phyloP scores from a whole-genome alignment of 2,329 filamentous ascomycete genomes.

The Zymoseptoria crescenta region DNA sequence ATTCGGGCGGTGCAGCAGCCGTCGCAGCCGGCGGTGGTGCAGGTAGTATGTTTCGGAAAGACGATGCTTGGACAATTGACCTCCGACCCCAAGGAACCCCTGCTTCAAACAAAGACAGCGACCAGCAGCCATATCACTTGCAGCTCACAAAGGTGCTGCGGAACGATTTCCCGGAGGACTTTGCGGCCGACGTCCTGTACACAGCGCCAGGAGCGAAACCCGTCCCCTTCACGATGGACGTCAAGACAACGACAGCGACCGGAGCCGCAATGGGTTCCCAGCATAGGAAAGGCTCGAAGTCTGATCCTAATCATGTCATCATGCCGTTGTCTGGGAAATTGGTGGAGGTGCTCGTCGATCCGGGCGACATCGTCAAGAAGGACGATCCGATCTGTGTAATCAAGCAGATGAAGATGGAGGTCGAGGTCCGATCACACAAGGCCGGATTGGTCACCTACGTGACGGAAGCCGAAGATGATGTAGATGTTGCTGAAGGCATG shows the following conservation, averaged over 20 bases:
- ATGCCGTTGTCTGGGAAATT: slow-evolving; percentile 53
- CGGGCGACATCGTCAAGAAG: slow-evolving; percentile 42
- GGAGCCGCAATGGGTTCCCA: slow-evolving; percentile 27
- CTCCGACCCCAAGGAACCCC: slow-evolving; percentile 8
- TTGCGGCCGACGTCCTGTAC: slow-evolving; percentile 47
- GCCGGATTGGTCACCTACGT: slow-evolving; percentile 46
- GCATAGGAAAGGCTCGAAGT: slow-evolving; percentile 44
- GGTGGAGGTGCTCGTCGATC: slow-evolving; percentile 51
- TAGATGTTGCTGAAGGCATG: slow-evolving; percentile 50
- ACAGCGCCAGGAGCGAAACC: slow-evolving; percentile 33
- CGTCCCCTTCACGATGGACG: slow-evolving; percentile 34
- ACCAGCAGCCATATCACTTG: slow-evolving; percentile 42
- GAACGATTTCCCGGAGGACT: slow-evolving; percentile 52
- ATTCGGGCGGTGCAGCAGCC: slow-evolving; percentile 24
- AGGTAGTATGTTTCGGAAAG: slow-evolving; percentile 40
- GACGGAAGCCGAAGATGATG: slow-evolving; percentile 46
- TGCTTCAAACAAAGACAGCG: neutral
- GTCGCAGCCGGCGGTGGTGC: slow-evolving; percentile 25
- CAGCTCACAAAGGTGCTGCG: slow-evolving; percentile 47
- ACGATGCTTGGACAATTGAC: slow-evolving; percentile 19
- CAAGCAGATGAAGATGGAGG: slow-evolving; percentile 63
- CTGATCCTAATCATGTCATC: slow-evolving; percentile 45
- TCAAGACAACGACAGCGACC: slow-evolving; percentile 40
- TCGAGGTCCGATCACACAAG: slow-evolving; percentile 50
- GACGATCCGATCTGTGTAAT: slow-evolving; percentile 52